Conservation (phyloP, 2,329 filamentous ascomycete genomes). For the Ustulina deusta region DNA sequence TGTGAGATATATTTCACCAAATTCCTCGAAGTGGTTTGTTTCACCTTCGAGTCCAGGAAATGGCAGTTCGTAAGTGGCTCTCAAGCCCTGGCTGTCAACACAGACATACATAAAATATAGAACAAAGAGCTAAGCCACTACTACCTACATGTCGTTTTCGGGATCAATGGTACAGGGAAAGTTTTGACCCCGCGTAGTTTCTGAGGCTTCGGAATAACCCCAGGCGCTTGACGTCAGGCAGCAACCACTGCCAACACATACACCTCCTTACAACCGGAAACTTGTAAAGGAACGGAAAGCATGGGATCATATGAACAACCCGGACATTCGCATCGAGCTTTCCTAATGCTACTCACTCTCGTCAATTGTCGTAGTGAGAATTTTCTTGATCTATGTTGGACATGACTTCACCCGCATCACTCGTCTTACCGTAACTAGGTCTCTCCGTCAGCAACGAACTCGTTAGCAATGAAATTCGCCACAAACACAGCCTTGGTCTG, state of each 20-base stretch:
- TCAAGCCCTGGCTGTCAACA: neutral
- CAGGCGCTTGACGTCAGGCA: neutral
- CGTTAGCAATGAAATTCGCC: neutral
- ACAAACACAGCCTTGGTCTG: neutral
- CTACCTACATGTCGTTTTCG: neutral
- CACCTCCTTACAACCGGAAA: neutral
- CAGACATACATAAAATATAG: neutral
- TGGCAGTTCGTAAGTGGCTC: neutral
- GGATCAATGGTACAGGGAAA: neutral
- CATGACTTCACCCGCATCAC: neutral
- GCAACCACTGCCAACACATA: neutral
- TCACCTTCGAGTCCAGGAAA: neutral
- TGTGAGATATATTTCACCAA: neutral
- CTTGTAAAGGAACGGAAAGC: neutral
- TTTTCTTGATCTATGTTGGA: neutral
- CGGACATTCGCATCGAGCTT: neutral
- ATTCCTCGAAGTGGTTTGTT: neutral
- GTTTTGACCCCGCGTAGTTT: neutral
- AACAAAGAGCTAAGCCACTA: neutral
- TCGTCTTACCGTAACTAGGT: neutral
- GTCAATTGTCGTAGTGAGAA: neutral
- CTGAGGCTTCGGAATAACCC: neutral
- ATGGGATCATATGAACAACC: neutral
- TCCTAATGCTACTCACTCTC: neutral
- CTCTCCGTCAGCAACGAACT: neutral